phyloP scores from a whole-genome alignment of 305 asterid species.

The Andrographis paniculata region DNA sequence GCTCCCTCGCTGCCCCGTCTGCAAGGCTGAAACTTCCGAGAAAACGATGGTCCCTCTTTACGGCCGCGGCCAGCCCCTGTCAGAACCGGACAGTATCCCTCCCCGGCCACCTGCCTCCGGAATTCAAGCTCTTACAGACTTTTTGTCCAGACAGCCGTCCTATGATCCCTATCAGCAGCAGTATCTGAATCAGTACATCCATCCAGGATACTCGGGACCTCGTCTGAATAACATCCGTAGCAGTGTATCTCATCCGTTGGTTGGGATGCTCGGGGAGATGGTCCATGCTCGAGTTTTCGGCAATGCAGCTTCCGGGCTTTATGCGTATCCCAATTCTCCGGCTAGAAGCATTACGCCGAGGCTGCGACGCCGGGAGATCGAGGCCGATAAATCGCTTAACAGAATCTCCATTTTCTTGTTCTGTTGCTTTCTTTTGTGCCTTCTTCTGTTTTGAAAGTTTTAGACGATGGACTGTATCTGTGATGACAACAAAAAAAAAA shows the following conservation, averaged over 20 bases:
- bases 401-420: conserved; percentile 59
- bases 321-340: conserved; percentile 46
- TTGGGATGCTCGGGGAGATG: conserved; percentile 79
- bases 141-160: conserved; percentile 17
- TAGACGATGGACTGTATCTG: too few relatives aligned
- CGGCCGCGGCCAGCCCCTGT: conserved; percentile 41
- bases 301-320: conserved; percentile 49
- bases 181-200: conserved; percentile 2
- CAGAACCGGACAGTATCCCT: conserved; percentile 31
- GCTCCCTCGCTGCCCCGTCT: conserved; percentile 43
- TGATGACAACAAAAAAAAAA: too few relatives aligned
- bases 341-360: conserved; percentile 41
- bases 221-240: conserved; percentile 10
- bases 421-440: conserved; percentile 54
- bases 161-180: conserved; percentile 5
- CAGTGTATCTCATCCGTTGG: conserved; percentile 23
- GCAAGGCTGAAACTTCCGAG: conserved; percentile 48
- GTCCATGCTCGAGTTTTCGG: conserved; percentile 69
- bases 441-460: conserved; percentile 55
- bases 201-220: conserved; percentile 19
- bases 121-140: conserved; percentile 24
- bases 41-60: conserved; percentile 51
- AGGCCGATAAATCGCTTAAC: conserved; percentile 46
- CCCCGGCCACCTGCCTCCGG: conserved; percentile 50
- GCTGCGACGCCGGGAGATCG: conserved; percentile 59